These are phyloP conservation scores for Botrytis elliptica DNA, from an alignment of 2,329 filamentous ascomycete species.

Conservation along the genomic window DNA sequence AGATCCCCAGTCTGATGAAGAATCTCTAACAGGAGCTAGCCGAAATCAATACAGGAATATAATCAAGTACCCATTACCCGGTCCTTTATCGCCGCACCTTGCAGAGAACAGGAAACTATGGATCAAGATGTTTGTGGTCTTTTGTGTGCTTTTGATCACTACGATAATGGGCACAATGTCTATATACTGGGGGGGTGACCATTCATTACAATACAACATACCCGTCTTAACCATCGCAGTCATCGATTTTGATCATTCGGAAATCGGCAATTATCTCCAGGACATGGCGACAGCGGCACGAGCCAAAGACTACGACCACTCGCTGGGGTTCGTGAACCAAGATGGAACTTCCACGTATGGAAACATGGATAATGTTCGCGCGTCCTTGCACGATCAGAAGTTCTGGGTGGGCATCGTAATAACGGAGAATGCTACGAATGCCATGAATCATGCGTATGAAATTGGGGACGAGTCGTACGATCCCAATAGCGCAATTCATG, in stretches of 20 bases:
- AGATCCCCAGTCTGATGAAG: conserved; percentile 13
- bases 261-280: conserved; percentile 26
- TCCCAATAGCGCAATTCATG: conserved; percentile 22
- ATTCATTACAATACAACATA: conserved; percentile 25
- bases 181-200: conserved; percentile 28
- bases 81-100: conserved; percentile 21
- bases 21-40: not conserved
- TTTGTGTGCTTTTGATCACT: conserved; percentile 23
- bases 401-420: conserved; percentile 28
- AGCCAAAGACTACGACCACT: conserved; percentile 18
- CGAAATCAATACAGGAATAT: conserved; percentile 6
- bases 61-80: conserved; percentile 22
- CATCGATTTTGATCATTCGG: conserved; percentile 28
- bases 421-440: conserved; percentile 26
- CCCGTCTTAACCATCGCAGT: conserved; percentile 27
- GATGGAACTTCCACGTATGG: conserved; percentile 22
- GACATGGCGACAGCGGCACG: conserved; percentile 22
- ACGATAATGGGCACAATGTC: conserved; percentile 28
- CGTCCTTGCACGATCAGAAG: conserved; percentile 24
- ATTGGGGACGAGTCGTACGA: conserved; percentile 24
- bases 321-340: conserved; percentile 26
- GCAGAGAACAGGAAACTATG: conserved; percentile 25
- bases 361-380: conserved; percentile 18
- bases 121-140: conserved; percentile 26
- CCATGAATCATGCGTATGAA: conserved; percentile 28